Evolutionary conservation across 2,329 filamentous ascomycete genomes (phyloP), one percentile per base, ranked within the genome.

Genomic region (Didymella sp.): DNA sequence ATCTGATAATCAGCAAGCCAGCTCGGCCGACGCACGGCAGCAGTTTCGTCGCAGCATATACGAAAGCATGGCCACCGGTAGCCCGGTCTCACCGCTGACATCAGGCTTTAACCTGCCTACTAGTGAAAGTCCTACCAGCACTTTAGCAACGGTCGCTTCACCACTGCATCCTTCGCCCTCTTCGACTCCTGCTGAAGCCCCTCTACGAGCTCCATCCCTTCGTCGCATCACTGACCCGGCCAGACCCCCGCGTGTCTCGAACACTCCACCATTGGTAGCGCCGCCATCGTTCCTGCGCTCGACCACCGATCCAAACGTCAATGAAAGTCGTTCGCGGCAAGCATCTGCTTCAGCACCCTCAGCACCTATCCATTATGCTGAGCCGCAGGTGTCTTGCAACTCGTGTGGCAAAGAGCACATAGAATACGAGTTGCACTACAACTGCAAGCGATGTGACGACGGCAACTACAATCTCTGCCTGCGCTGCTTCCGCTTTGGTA

Each of bases 341-440:
- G 17, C 65, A 17, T 65, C 54, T 6, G 51, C 66, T 13, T 37
- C 65, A 8, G 47, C 56, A 13, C 24, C 63, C 9, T 44, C 49
- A 22, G 40, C 60, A 8, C 72, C 73, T 5, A 67, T 66, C 2
- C 77, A 85, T 1, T 91, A 85, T 61, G 74, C 80, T 1, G 91
- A 96, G 69, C 91, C 92, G 0, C 86, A 85, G 1, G 85, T 96
- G 47, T 82, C 81, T 8, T 97, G 94, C 73, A 84, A 87, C 33
- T 81, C 85, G 9, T 98, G 94, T 73, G 78, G 81, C 19, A 89
- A 84, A 61, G 69, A 80, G 6, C 85, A 92, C 58, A 93, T 97
- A 33, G 89, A 96, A 72, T 92, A 96, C 66, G 87, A 91, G 8
- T 78, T 96, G 2, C 91, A 97, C 74, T 96, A 94, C 76, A 90